Percentiles rank a stretch among this genome's conserved stretches.
phyloP scores from a whole-genome alignment of 139 green algal species.

The Yamagishiella unicocca region DNA sequence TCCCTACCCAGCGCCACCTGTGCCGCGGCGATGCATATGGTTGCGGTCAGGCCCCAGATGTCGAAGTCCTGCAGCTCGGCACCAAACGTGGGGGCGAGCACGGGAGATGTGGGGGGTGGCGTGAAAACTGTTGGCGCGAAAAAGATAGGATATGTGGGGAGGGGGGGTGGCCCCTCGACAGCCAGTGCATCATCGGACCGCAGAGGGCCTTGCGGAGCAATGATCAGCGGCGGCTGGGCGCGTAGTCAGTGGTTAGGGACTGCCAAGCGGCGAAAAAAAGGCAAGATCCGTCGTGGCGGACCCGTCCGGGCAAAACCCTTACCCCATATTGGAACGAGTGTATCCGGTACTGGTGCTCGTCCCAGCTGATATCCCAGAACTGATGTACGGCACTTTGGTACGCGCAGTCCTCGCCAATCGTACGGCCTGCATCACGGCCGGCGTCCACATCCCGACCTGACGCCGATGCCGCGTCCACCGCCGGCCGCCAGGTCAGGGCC shows the following conservation, averaged over 20 bases:
- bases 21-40: conserved; percentile 65
- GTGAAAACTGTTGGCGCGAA: too few species aligned
- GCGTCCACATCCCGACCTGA: neutral
- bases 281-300: too few species aligned
- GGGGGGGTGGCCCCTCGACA: too few species aligned
- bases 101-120: neutral
- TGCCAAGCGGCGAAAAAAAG: too few species aligned
- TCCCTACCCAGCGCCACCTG: neutral
- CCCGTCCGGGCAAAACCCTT: too few species aligned
- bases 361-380: conserved; percentile 60
- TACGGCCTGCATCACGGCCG: neutral
- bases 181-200: too few species aligned
- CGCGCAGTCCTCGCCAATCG: neutral
- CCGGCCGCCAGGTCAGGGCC: neutral
- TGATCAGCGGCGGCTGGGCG: too few species aligned
- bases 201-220: too few species aligned
- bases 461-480: neutral
- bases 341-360: conserved; percentile 57
- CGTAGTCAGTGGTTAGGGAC: too few species aligned
- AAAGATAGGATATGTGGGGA: too few species aligned
- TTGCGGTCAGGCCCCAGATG: conserved; percentile 81
- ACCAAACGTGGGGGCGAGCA: neutral
- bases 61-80: conserved; percentile 15
- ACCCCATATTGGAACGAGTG: conserved; percentile 54
- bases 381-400: conserved; percentile 6